Conservation (phyloP, 768 basidiomycete species). For the Lentinula detonsa region DNA sequence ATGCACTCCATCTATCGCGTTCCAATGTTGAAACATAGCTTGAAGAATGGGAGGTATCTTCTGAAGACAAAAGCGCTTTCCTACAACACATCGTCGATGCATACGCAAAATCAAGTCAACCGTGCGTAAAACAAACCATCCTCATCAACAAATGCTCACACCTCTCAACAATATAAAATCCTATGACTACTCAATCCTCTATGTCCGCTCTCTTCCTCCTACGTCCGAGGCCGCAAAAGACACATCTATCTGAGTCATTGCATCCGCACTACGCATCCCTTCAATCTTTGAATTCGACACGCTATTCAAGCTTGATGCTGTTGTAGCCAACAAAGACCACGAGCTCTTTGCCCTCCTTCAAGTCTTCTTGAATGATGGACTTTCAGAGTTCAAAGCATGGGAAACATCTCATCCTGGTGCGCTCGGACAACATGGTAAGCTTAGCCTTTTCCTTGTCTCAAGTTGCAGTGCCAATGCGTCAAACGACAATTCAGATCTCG, state of each 20-base stretch:
- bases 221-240: slow-evolving; percentile 43
- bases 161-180: slow-evolving; percentile 39
- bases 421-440: slow-evolving; percentile 55
- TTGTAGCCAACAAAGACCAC: slow-evolving; percentile 59
- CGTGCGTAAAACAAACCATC: slow-evolving; percentile 35
- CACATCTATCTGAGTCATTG: slow-evolving; percentile 57
- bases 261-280: slow-evolving; percentile 59
- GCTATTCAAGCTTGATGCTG: slow-evolving; percentile 69
- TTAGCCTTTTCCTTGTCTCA: neutral
- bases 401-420: slow-evolving; percentile 36
- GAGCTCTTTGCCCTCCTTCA: slow-evolving; percentile 69
- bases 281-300: slow-evolving; percentile 76
- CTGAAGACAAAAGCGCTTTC: slow-evolving; percentile 60
- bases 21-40: slow-evolving; percentile 71
- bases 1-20: slow-evolving; percentile 52
- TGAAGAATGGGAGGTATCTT: slow-evolving; percentile 63
- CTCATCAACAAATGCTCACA: neutral
- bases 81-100: slow-evolving; percentile 58
- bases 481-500: slow-evolving; percentile 37
- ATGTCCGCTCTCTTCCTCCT: slow-evolving; percentile 54
- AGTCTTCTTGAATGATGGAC: slow-evolving; percentile 62
- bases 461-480: neutral
- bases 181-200: slow-evolving; percentile 60
- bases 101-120: slow-evolving; percentile 48
- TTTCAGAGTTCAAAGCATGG: slow-evolving; percentile 63